phyloP scores from a whole-genome alignment of 73 alveolate genomes.

The Paramecium tetraurelia region DNA sequence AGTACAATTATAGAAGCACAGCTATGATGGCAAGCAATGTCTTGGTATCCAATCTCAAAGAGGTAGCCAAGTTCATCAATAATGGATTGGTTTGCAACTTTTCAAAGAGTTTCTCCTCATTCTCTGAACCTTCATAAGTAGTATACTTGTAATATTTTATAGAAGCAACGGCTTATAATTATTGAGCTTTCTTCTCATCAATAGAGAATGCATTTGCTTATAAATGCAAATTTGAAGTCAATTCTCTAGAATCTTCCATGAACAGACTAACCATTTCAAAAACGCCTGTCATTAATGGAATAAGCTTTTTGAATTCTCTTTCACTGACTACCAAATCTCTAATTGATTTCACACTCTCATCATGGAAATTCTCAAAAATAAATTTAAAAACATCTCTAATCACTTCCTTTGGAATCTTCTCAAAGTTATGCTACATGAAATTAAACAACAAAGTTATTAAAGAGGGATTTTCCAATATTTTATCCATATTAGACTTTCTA shows the following conservation, averaged over 20 bases:
- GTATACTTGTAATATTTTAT: neutral
- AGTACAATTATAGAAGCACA: neutral
- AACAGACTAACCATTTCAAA: neutral
- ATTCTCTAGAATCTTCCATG: slow-evolving; percentile 22
- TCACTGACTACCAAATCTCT: neutral
- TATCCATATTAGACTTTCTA: neutral
- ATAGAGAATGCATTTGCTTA: slow-evolving; percentile 8
- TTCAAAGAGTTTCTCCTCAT: slow-evolving; percentile 30
- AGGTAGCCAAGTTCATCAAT: neutral
- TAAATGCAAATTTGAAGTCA: neutral
- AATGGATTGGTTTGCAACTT: neutral
- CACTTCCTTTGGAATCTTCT: slow-evolving; percentile 10
- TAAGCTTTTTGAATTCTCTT: neutral
- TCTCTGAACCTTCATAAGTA: slow-evolving; percentile 1
- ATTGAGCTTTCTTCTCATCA: slow-evolving; percentile 2
- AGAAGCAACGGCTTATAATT: neutral
- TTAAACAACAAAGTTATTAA: neutral
- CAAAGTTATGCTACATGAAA: slow-evolving; percentile 37
- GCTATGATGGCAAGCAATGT: neutral
- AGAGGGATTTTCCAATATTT: neutral
- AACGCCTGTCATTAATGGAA: neutral
- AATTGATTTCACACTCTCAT: neutral
- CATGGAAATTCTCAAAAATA: neutral
- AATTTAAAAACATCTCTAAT: slow-evolving; percentile 20
- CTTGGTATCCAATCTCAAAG: slow-evolving; percentile 10